These are phyloP conservation scores for Rhodotorula glutinis DNA, from an alignment of 1,284 basidiomycete genomes.

Conservation along the genomic window DNA sequence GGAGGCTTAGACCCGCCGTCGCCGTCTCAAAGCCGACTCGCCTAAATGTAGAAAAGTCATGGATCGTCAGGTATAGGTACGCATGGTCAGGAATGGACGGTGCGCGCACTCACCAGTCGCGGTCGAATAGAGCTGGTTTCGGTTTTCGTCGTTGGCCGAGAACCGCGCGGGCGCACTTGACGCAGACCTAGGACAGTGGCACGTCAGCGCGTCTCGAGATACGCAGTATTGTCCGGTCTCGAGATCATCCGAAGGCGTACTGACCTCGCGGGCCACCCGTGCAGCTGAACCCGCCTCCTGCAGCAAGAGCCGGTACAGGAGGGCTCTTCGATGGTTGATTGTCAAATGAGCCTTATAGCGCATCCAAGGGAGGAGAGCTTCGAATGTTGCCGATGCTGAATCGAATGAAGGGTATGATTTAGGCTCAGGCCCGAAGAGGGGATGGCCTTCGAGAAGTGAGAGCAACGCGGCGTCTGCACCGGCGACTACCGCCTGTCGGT, in stretches of 20 bases:
- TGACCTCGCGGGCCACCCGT: not conserved
- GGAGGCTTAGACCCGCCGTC: not conserved
- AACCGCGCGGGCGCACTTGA: not conserved
- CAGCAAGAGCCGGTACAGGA: not conserved
- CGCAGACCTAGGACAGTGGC: not conserved
- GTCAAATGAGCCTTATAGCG: not conserved
- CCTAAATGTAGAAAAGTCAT: not conserved
- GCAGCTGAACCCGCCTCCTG: not conserved
- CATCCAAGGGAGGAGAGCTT: not conserved
- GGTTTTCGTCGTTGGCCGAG: not conserved
- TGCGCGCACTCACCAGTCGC: not conserved
- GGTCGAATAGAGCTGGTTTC: not conserved
- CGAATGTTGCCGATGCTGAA: not conserved
- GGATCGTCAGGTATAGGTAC: too few relatives aligned
- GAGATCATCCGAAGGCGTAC: not conserved
- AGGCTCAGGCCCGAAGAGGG: not conserved
- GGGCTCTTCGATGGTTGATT: not conserved
- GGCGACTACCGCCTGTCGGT: not conserved
- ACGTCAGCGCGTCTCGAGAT: too few relatives aligned
- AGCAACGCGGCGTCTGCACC: not conserved
- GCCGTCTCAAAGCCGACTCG: not conserved
- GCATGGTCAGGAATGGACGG: too few relatives aligned
- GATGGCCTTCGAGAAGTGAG: not conserved
- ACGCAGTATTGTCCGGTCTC: too few relatives aligned
- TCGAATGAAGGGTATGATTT: not conserved